phyloP scores from a whole-genome alignment of 73 alveolate genomes.

The Paraurostyla sp. region DNA sequence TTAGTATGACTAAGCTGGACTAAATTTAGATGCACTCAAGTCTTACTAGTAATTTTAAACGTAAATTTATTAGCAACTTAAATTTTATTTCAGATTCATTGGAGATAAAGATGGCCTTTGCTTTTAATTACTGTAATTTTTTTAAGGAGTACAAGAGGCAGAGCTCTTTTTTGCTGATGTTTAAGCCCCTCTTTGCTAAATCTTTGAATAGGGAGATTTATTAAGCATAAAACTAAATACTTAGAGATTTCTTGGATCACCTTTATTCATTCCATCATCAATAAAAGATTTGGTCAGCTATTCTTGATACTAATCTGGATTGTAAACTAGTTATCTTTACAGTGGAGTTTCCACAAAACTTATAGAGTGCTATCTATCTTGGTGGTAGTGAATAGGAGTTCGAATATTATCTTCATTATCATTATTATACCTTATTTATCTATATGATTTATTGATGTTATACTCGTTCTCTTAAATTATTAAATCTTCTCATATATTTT shows the following conservation, averaged over 20 bases:
- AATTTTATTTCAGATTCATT: not conserved
- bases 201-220: conserved; percentile 20
- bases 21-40: not conserved
- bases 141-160: not conserved
- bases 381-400: too few relatives aligned
- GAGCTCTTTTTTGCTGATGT: not conserved
- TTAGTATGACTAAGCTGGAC: not conserved
- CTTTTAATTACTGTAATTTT: not conserved
- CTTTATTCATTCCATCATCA: not conserved
- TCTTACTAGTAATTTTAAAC: not conserved
- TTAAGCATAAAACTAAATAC: conserved; percentile 26
- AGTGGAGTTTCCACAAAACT: not conserved
- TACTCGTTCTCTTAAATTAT: too few relatives aligned
- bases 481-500: not conserved
- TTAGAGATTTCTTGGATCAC: not conserved
- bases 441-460: too few relatives aligned
- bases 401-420: too few relatives aligned
- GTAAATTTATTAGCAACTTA: not conserved
- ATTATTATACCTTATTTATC: too few relatives aligned
- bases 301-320: not conserved
- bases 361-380: too few relatives aligned
- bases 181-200: not conserved
- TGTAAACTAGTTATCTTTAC: not conserved
- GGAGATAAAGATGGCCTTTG: not conserved
- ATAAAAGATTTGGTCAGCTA: not conserved